These are phyloP conservation scores for Nitzschia palea DNA, from an alignment of 108 stramenopile genomes.

Conservation along the genomic window DNA sequence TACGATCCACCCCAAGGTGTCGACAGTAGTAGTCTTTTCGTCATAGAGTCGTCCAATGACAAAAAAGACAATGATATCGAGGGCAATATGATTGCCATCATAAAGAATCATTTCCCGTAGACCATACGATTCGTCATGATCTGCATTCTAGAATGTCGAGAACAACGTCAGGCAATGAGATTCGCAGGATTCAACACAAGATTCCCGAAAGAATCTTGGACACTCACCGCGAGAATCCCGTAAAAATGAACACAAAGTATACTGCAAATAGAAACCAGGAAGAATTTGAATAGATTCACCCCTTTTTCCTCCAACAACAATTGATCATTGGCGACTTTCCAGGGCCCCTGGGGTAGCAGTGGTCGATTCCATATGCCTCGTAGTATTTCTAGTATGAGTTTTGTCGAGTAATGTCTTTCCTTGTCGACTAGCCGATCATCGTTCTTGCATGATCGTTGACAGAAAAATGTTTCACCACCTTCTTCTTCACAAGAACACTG, in stretches of 20 bases:
- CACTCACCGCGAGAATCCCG: not conserved
- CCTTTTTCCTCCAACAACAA: not conserved
- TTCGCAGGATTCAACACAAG: not conserved
- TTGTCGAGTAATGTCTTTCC: not conserved
- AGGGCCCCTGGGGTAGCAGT: not conserved
- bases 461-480: not conserved
- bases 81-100: slow-evolving; percentile 45
- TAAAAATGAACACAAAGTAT: not conserved
- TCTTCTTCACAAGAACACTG: not conserved
- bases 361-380: not conserved
- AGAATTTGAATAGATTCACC: slow-evolving; percentile 1
- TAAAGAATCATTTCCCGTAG: slow-evolving; percentile 16
- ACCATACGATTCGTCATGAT: not conserved
- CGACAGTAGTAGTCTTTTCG: slow-evolving; percentile 16
- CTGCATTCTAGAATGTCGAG: not conserved
- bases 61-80: slow-evolving; percentile 57
- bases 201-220: not conserved
- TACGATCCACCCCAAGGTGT: slow-evolving; percentile 40
- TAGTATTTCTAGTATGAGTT: not conserved
- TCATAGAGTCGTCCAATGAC: slow-evolving; percentile 48
- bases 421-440: not conserved
- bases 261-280: not conserved
- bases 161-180: not conserved
- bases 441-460: not conserved
- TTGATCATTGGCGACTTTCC: not conserved